Evolutionary conservation across 257 asterid species (phyloP).

Genomic region (Gynochthodes officinalis): DNA sequence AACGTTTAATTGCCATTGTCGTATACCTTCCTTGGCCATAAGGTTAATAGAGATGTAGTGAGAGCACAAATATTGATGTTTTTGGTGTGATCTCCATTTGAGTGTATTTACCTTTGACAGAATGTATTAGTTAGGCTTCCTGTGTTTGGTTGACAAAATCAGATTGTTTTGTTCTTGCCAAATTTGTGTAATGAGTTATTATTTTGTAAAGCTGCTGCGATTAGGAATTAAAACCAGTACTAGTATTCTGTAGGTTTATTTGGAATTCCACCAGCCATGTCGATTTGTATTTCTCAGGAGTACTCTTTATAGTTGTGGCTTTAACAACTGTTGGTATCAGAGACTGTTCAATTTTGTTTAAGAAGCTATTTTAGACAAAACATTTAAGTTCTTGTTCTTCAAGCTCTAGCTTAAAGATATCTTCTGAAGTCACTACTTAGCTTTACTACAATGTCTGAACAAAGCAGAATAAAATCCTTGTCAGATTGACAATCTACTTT

Average conservation of each 20-base stretch:
- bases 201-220: not conserved
- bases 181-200: slow-evolving; percentile 2
- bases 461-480: not conserved
- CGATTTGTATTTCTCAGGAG: no score
- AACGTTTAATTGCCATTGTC: not conserved
- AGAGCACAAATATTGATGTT: not conserved
- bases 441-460: not conserved
- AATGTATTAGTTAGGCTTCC: not conserved
- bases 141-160: not conserved
- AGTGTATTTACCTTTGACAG: not conserved
- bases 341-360: not conserved
- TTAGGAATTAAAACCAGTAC: not conserved
- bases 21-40: not conserved
- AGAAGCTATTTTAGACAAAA: not conserved
- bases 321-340: not conserved
- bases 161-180: not conserved
- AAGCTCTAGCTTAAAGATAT: not conserved
- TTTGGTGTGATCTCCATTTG: not conserved
- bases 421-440: not conserved
- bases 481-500: not conserved
- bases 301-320: not conserved
- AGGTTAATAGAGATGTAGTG: not conserved
- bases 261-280: not conserved
- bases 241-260: not conserved
- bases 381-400: not conserved